Conservation (phyloP, 768 basidiomycete species). For the Xerocomus brunneocitrinus region DNA sequence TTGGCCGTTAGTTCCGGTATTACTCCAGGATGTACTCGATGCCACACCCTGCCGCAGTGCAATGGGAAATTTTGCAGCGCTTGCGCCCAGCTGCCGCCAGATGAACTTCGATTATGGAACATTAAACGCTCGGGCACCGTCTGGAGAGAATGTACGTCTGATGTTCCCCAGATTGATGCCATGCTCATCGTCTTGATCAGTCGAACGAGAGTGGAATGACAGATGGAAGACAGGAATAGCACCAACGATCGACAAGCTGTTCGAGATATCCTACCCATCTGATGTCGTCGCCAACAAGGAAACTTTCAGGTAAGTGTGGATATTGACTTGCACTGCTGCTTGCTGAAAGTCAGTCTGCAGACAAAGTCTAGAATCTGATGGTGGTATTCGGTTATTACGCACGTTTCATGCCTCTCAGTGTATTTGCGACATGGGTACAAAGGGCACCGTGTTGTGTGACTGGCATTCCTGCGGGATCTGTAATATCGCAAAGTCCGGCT, state of each 20-base stretch:
- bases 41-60: slow-evolving; percentile 43
- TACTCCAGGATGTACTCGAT: slow-evolving; percentile 47
- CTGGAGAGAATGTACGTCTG: slow-evolving; percentile 49
- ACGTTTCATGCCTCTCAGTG: slow-evolving; percentile 64
- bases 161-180: slow-evolving; percentile 14
- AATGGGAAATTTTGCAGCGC: slow-evolving; percentile 44
- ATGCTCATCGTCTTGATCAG: slow-evolving; percentile 35
- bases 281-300: slow-evolving; percentile 38
- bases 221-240: slow-evolving; percentile 31
- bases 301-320: slow-evolving; percentile 40
- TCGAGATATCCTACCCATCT: slow-evolving; percentile 41
- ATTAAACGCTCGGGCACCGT: slow-evolving; percentile 41
- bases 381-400: slow-evolving; percentile 43
- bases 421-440: slow-evolving; percentile 63
- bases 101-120: slow-evolving; percentile 45
- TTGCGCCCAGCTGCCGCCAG: slow-evolving; percentile 45
- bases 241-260: slow-evolving; percentile 52
- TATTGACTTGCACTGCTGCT: not conserved
- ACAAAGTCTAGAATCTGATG: slow-evolving; percentile 33
- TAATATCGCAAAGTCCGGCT: slow-evolving; percentile 51
- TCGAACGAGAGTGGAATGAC: slow-evolving; percentile 49
- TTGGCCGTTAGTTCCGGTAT: slow-evolving; percentile 48
- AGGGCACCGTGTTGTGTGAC: slow-evolving; percentile 46
- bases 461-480: slow-evolving; percentile 67
- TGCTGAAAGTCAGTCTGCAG: slow-evolving; percentile 9